Percentiles rank a stretch among this genome's conserved stretches.
Evolutionary conservation across 371 early-diverging fungal species (phyloP).

Genomic region (Mortierella sp.): DNA sequence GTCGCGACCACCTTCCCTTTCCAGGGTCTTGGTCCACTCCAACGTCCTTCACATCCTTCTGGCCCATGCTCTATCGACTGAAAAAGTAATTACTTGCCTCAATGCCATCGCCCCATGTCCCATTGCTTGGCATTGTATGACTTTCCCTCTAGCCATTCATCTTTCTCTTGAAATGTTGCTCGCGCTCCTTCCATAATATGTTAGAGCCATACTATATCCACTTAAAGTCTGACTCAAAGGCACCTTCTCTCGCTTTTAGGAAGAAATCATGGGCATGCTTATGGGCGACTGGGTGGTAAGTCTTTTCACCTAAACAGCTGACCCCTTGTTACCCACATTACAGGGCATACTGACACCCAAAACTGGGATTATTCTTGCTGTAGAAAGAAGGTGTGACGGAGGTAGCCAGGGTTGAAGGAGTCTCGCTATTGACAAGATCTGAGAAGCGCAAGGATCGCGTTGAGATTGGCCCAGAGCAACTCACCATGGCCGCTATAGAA

Average conservation of each 20-base stretch:
- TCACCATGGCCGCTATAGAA: slow-evolving; percentile 72
- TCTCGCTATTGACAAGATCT: slow-evolving; percentile 71
- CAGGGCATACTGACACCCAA: neutral
- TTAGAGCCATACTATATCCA: too few relatives aligned
- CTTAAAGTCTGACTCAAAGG: too few relatives aligned
- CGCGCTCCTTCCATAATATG: too few relatives aligned
- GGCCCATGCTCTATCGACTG: slow-evolving; percentile 67
- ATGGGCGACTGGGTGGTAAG: slow-evolving; percentile 74
- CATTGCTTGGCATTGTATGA: neutral
- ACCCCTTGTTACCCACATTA: neutral
- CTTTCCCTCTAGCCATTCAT: too few relatives aligned
- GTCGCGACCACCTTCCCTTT: slow-evolving; percentile 37
- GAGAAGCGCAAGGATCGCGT: slow-evolving; percentile 83
- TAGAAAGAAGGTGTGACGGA: slow-evolving; percentile 32
- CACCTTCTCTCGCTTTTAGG: slow-evolving; percentile 46
- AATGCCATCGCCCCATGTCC: too few relatives aligned
- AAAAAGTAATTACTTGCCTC: slow-evolving; percentile 54
- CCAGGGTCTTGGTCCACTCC: slow-evolving; percentile 57
- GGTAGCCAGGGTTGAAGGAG: slow-evolving; percentile 62
- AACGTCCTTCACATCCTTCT: slow-evolving; percentile 60
- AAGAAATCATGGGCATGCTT: slow-evolving; percentile 80
- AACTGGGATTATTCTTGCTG: neutral
- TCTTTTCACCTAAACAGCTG: neutral
- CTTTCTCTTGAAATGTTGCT: too few relatives aligned
- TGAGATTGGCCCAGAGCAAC: slow-evolving; percentile 70